Percentiles rank a stretch among this genome's conserved stretches.
These are phyloP conservation scores for Saturnispora galanensis DNA, from an alignment of 805 yeast species.

Conservation along the genomic window DNA sequence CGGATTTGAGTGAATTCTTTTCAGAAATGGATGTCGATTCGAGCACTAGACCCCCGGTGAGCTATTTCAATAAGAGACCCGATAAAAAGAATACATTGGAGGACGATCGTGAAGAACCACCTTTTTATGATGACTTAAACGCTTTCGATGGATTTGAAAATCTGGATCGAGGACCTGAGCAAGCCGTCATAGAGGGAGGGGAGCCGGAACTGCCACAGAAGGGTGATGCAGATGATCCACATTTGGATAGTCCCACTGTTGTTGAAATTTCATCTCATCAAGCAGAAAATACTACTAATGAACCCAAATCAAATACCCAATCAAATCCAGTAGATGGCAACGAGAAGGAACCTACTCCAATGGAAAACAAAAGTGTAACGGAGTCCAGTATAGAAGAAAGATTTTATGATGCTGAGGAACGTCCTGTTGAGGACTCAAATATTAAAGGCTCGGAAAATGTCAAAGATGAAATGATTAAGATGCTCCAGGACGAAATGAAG, in stretches of 20 bases:
- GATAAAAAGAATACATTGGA: slow-evolving; percentile 1
- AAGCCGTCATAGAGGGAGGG: background rate
- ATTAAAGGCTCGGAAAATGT: background rate
- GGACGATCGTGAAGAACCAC: background rate
- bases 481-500: background rate
- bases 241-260: too few species aligned
- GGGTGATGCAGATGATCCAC: background rate
- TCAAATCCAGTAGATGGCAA: background rate
- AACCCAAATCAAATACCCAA: too few species aligned
- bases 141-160: slow-evolving; percentile 2
- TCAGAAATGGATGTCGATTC: slow-evolving; percentile 19
- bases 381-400: background rate
- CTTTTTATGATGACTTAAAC: slow-evolving; percentile 6
- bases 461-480: background rate
- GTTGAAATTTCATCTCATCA: too few species aligned
- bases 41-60: slow-evolving; percentile 7
- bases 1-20: slow-evolving; percentile 12
- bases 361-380: background rate
- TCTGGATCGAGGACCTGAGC: background rate
- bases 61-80: slow-evolving; percentile 8
- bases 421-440: background rate
- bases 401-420: background rate
- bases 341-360: background rate
- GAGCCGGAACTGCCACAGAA: background rate
- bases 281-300: too few species aligned